Percentiles rank a stretch among this genome's conserved stretches.
Evolutionary conservation across 345 rosid species (phyloP).

Genomic region (Sonneratia alba): DNA sequence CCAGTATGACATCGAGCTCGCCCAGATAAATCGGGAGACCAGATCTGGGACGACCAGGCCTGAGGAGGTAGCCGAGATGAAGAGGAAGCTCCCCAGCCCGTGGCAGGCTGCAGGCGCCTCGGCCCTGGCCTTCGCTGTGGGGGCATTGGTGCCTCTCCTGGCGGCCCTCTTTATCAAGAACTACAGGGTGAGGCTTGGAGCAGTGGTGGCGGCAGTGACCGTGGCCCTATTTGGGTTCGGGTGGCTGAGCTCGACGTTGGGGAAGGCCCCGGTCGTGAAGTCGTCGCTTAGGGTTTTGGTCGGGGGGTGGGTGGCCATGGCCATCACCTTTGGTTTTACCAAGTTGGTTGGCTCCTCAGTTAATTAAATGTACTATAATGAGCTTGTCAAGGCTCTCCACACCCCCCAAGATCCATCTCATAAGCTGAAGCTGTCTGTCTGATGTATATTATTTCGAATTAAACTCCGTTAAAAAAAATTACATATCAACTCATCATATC

Average conservation of each 20-base stretch:
- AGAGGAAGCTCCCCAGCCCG: conserved; percentile 27
- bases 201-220: conserved; percentile 25
- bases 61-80: conserved; percentile 9
- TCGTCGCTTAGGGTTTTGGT: conserved; percentile 27
- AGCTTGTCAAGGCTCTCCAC: too few species aligned
- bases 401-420: too few species aligned
- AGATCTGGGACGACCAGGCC: not conserved
- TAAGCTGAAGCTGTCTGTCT: too few species aligned
- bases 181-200: conserved; percentile 20
- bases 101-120: conserved; percentile 33
- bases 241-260: conserved; percentile 24
- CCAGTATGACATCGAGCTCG: conserved; percentile 50
- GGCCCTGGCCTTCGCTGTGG: conserved; percentile 23
- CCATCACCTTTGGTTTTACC: conserved; percentile 28
- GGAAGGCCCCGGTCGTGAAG: conserved; percentile 21
- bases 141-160: conserved; percentile 30
- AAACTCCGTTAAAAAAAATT: too few species aligned
- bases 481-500: too few species aligned
- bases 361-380: not conserved
- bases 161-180: conserved; percentile 23
- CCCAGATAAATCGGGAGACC: conserved; percentile 43
- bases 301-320: conserved; percentile 45
- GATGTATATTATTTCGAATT: too few species aligned
- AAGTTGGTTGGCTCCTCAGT: conserved; percentile 18
- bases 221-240: conserved; percentile 31